Evolutionary conservation across 2,329 filamentous ascomycete genomes (phyloP).

Genomic region (Botrytis deweyae): DNA sequence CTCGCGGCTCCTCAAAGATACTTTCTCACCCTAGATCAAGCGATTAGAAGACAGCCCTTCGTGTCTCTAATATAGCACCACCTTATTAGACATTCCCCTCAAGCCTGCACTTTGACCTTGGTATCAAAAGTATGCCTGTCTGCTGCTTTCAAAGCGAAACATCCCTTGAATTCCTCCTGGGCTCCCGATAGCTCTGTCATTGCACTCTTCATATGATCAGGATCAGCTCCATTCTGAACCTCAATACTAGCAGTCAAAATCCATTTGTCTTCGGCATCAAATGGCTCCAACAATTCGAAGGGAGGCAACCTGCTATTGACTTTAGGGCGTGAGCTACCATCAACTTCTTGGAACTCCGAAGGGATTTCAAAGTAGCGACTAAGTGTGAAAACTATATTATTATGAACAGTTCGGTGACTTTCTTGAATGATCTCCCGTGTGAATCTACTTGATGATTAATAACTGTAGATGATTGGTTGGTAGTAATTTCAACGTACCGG

Average conservation of each 20-base stretch:
- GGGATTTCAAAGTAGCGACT: constrained; percentile 34
- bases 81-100: constrained; percentile 1
- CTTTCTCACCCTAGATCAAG: not conserved
- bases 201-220: constrained; percentile 53
- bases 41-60: not conserved
- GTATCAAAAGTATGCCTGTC: constrained; percentile 57
- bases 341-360: constrained; percentile 23
- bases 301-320: constrained; percentile 44
- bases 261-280: constrained; percentile 54
- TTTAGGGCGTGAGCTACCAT: constrained; percentile 35
- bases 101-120: constrained; percentile 39
- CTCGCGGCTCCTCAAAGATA: not conserved
- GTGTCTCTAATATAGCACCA: not conserved
- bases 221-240: constrained; percentile 56
- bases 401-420: constrained; percentile 35
- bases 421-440: constrained; percentile 31
- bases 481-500: constrained; percentile 43
- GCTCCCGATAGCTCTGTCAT: constrained; percentile 51
- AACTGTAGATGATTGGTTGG: not conserved
- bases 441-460: constrained; percentile 31
- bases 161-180: constrained; percentile 49
- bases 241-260: constrained; percentile 54
- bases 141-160: constrained; percentile 52
- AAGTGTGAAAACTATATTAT: constrained; percentile 36
- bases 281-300: constrained; percentile 48